phyloP scores from a whole-genome alignment of 306 rosid genomes.

The Cicer cuneatum region DNA sequence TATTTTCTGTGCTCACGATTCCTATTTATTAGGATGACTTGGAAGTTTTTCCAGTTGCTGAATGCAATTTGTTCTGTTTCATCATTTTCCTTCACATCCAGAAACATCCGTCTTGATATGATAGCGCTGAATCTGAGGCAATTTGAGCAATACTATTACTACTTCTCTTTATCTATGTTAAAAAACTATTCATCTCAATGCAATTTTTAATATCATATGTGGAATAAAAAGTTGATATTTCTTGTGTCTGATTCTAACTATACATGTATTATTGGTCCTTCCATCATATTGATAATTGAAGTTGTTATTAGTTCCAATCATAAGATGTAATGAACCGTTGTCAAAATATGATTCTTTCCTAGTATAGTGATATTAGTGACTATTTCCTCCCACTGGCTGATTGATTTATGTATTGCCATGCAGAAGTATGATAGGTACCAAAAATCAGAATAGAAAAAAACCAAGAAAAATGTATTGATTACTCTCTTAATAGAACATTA shows the following conservation, averaged over 20 bases:
- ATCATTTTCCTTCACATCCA: not conserved
- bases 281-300: conserved; percentile 14
- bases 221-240: not conserved
- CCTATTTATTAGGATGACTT: not conserved
- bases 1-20: too few species aligned
- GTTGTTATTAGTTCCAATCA: conserved; percentile 1
- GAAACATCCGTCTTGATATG: conserved; percentile 17
- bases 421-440: not conserved
- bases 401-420: not conserved
- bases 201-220: not conserved
- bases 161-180: not conserved
- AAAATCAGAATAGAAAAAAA: not conserved
- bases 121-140: not conserved
- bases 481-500: not conserved
- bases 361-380: conserved; percentile 13
- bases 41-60: conserved; percentile 7
- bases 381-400: conserved; percentile 3
- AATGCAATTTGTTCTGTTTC: conserved; percentile 31
- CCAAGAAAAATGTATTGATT: not conserved
- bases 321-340: not conserved
- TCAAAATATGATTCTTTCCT: not conserved
- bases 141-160: conserved; percentile 8
- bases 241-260: not conserved
- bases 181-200: not conserved
- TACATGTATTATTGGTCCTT: not conserved